Evolutionary conservation across 441 rosid genomes (phyloP), one percentile per base, ranked within the genome.

Genomic region (Sinapis alba): DNA sequence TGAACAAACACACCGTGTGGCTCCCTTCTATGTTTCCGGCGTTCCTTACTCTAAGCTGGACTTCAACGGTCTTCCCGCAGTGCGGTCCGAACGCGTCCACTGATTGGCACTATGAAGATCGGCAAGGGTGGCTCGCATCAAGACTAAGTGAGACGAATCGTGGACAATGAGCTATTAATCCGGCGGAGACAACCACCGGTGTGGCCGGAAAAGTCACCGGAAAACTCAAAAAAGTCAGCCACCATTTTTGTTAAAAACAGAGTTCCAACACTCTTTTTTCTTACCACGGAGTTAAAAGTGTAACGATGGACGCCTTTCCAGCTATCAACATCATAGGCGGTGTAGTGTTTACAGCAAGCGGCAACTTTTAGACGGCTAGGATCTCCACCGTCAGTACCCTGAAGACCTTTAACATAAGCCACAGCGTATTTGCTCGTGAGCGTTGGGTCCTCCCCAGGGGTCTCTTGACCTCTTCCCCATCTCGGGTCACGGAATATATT

Each of bases 331-430:
- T 88, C 96, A 75, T 88, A 90, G 38, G 94, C 92, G 8, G 96
- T 85, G 61, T 86, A 90, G 75, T 90, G 97, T 84, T 90, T 88
- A 82, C 92, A 88, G 61, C 91, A 90, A n/a, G 87, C 82, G 5
- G 94, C 88, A 19, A 88, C 94, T 80, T 88, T 88, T 20, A 90
- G 90, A 68, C 63, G 79, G 70, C 73, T 54, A 27, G 27, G 26
- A 51, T 73, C 71, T 67, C n/a, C 43, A 15, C 65, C 47, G 9
- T 78, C 78, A 28, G 81, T 78, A 54, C 85, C 88, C 47, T 90
- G 96, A 65, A 90, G 76, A 19, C 96, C 96, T 66, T 71, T 85
- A 3, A 91, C 86, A 36, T 88, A 91, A 43, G 85, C 86, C 28
- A 83, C 87, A 1, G 79, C 97, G 65, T 88, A 90, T 23, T 38